These are phyloP conservation scores for Phaffomyces antillensis DNA, from an alignment of 805 yeast genomes.

Conservation along the genomic window DNA sequence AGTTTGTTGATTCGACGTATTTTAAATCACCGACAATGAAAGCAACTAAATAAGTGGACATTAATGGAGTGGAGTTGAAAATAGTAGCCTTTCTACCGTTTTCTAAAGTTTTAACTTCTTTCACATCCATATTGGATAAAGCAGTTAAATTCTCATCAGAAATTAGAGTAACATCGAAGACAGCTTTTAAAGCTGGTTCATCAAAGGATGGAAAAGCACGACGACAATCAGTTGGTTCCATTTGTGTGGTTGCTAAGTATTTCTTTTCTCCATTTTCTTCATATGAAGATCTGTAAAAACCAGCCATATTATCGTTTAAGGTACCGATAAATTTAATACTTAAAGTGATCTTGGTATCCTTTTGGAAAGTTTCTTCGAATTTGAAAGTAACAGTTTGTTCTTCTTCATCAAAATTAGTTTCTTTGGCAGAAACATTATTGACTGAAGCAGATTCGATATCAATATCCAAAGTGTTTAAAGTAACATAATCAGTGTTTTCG, in stretches of 20 bases:
- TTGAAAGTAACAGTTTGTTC: constrained; percentile 59
- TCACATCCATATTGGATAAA: constrained; percentile 65
- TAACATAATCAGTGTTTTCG: constrained; percentile 38
- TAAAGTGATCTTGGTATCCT: constrained; percentile 36
- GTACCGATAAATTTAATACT: constrained; percentile 51
- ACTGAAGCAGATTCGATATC: constrained; percentile 45
- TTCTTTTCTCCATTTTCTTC: constrained; percentile 55
- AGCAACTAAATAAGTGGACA: constrained; percentile 83
- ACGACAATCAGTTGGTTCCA: constrained; percentile 84
- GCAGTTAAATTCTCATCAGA: constrained; percentile 50
- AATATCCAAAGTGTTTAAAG: constrained; percentile 59
- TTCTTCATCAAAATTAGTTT: constrained; percentile 38
- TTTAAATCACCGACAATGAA: constrained; percentile 76
- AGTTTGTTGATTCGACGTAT: constrained; percentile 59
- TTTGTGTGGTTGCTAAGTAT: constrained; percentile 76
- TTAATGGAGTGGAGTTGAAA: constrained; percentile 71
- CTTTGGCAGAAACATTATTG: constrained; percentile 28
- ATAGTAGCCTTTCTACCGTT: constrained; percentile 43
- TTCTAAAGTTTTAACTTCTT: constrained; percentile 37
- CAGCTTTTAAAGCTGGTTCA: constrained; percentile 75
- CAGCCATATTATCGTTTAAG: constrained; percentile 75
- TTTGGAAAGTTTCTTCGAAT: constrained; percentile 37
- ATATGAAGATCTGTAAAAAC: constrained; percentile 70
- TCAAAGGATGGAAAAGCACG: constrained; percentile 85
- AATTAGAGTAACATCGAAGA: constrained; percentile 57